Conservation (phyloP, 176 grass and related monocot species). For the Secale cereale region DNA sequence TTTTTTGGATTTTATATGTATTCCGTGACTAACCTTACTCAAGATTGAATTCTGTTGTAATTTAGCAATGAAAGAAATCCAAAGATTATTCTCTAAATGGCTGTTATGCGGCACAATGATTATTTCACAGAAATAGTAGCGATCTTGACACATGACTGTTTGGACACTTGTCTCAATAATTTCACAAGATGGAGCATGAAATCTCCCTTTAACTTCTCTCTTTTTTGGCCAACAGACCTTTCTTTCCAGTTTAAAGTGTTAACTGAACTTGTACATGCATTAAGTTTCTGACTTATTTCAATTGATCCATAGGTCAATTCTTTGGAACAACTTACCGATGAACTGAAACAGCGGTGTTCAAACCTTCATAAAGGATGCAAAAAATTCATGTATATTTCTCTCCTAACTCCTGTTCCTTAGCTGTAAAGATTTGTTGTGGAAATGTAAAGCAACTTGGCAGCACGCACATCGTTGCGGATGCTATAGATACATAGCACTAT, state of each 20-base stretch:
- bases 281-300: slow-evolving; percentile 30
- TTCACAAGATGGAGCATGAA: too few species aligned
- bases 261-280: slow-evolving; percentile 1
- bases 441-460: not conserved
- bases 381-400: slow-evolving; percentile 77
- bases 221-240: not conserved
- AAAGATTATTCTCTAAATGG: not conserved
- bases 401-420: not conserved
- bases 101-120: not conserved
- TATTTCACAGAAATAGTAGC: not conserved
- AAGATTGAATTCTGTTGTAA: not conserved
- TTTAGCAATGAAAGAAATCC: not conserved
- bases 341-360: slow-evolving; percentile 83
- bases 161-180: slow-evolving; percentile 8
- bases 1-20: not conserved
- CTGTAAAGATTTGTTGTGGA: slow-evolving; percentile 14
- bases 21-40: not conserved
- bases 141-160: not conserved
- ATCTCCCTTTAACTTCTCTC: not conserved
- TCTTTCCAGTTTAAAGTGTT: not conserved
- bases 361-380: slow-evolving; percentile 91
- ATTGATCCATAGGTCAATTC: slow-evolving; percentile 61
- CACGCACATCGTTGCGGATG: not conserved
- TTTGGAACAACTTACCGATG: slow-evolving; percentile 87
- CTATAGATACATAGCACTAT: not conserved